Conservation (phyloP, 768 basidiomycete genomes). For the Amanita subjunquillea region DNA sequence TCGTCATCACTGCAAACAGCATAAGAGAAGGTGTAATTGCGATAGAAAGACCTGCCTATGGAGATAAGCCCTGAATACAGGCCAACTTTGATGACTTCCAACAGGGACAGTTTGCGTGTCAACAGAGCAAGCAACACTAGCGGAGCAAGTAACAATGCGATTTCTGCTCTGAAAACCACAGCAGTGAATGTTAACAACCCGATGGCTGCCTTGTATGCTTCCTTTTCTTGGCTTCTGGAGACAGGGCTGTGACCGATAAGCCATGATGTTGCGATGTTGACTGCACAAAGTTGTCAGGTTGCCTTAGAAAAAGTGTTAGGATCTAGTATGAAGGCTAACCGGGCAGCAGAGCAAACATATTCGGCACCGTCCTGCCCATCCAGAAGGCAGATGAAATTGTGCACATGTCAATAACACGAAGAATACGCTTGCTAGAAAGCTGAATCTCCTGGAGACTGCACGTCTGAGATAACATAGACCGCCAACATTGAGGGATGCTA, state of each 20-base stretch:
- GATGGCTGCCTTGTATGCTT: conserved; percentile 32
- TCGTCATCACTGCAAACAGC: conserved; percentile 39
- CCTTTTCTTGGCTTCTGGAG: conserved; percentile 23
- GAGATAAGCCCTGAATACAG: conserved; percentile 37
- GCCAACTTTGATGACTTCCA: conserved; percentile 37
- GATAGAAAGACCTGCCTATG: conserved; percentile 30
- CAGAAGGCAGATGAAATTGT: conserved; percentile 91
- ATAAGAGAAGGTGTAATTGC: neutral
- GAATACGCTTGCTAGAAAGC: conserved; percentile 39
- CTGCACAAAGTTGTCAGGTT: conserved; percentile 2
- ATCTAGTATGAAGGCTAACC: conserved; percentile 35
- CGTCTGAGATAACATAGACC: conserved; percentile 55
- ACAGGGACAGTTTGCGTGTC: conserved; percentile 29
- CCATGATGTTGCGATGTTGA: neutral
- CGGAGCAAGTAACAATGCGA: conserved; percentile 56
- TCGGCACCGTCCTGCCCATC: conserved; percentile 89
- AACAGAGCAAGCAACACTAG: conserved; percentile 45
- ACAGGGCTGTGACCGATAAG: conserved; percentile 16
- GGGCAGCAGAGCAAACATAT: conserved; percentile 81
- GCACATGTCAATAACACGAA: conserved; percentile 65
- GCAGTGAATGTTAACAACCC: conserved; percentile 55
- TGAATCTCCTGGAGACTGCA: conserved; percentile 56
- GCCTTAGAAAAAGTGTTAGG: neutral
- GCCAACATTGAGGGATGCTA: conserved; percentile 56
- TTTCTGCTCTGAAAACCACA: conserved; percentile 72